Conservation (phyloP, 202 grass and related monocot species). For the Digitaria exilis region DNA sequence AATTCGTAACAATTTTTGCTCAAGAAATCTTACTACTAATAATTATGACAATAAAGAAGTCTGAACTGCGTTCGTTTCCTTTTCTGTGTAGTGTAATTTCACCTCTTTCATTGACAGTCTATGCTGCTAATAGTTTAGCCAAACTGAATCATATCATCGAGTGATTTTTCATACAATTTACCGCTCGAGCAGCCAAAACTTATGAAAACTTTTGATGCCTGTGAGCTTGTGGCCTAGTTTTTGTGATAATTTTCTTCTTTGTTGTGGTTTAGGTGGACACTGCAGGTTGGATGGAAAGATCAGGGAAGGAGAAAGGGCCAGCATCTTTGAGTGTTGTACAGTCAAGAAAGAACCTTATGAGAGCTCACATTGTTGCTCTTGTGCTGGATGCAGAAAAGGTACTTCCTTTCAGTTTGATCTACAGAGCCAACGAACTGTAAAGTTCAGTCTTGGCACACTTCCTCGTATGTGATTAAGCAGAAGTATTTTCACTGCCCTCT, state of each 20-base stretch:
- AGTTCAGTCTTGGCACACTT: background rate
- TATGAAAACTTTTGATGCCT: background rate
- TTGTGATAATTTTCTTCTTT: conserved; percentile 4
- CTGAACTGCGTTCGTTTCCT: background rate
- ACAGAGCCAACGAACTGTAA: background rate
- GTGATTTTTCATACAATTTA: background rate
- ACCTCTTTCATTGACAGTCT: background rate
- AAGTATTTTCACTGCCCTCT: background rate
- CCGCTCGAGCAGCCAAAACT: background rate
- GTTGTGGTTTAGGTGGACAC: conserved; percentile 77
- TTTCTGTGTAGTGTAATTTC: background rate
- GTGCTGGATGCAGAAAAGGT: conserved; percentile 95
- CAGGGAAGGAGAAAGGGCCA: conserved; percentile 95
- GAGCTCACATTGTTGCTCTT: conserved; percentile 94
- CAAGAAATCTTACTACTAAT: background rate
- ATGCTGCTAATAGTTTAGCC: background rate
- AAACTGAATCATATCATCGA: background rate
- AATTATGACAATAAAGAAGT: background rate
- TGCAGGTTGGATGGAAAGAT: conserved; percentile 89
- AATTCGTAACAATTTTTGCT: background rate
- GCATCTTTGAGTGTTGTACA: conserved; percentile 83
- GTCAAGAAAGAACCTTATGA: conserved; percentile 95
- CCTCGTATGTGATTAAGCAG: conserved; percentile 8
- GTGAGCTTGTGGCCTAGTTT: background rate
- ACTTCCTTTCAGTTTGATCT: conserved; percentile 30